A percentile compares a stretch with the other conserved stretches of the same genome.
Conservation (phyloP, 139 green algal genomes). For the Micromonas commoda region DNA sequence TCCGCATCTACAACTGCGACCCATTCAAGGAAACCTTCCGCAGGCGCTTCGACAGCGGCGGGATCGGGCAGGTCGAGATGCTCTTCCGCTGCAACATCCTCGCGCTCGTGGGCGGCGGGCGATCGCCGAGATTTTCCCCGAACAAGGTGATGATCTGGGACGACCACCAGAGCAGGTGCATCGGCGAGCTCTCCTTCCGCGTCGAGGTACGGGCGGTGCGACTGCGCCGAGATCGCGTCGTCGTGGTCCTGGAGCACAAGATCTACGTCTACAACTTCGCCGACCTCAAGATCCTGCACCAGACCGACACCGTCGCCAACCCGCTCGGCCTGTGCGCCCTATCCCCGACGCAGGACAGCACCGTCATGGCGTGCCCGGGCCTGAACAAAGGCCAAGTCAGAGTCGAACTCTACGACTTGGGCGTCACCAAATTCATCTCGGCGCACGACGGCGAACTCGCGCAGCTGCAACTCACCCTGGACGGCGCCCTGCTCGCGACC, state of each 20-base stretch:
- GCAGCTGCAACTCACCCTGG: constrained; percentile 61
- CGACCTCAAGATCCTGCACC: constrained; percentile 82
- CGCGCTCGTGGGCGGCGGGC: constrained; percentile 83
- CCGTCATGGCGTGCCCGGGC: constrained; percentile 87
- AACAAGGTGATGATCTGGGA: constrained; percentile 99
- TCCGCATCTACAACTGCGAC: constrained; percentile 86
- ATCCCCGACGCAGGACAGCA: constrained; percentile 62
- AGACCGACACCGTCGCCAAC: constrained; percentile 87
- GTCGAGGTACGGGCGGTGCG: constrained; percentile 73
- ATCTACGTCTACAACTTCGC: constrained; percentile 87
- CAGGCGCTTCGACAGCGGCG: constrained; percentile 39
- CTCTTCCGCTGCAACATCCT: constrained; percentile 95
- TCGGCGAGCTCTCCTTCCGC: constrained; percentile 89
- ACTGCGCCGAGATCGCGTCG: constrained; percentile 83
- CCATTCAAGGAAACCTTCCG: constrained; percentile 77
- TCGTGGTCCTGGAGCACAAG: constrained; percentile 89
- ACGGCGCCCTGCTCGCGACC: constrained; percentile 83
- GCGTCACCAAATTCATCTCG: constrained; percentile 77
- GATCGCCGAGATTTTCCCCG: constrained; percentile 63
- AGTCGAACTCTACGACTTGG: constrained; percentile 87
- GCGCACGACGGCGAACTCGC: constrained; percentile 76
- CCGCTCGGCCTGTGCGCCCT: constrained; percentile 71
- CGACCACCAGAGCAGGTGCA: constrained; percentile 83
- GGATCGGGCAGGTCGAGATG: constrained; percentile 87
- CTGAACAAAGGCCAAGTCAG: constrained; percentile 81